Evolutionary conservation across 2,329 filamentous ascomycete species (phyloP).

Genomic region (Cordyceps cateniannulata): DNA sequence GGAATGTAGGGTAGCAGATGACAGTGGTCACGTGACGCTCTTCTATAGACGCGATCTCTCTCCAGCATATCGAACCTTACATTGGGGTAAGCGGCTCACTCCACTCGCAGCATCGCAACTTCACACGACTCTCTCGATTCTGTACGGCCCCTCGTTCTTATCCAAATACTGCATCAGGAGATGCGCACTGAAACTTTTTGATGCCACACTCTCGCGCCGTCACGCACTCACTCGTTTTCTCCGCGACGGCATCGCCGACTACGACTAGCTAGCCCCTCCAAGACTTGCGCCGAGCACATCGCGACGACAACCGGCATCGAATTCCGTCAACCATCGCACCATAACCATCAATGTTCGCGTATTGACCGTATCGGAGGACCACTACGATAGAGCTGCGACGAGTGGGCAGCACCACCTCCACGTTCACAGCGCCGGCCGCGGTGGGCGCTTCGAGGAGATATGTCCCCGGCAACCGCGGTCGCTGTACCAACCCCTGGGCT

Average conservation of each 20-base stretch:
- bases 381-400: constrained; percentile 8
- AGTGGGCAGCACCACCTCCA: constrained; percentile 5
- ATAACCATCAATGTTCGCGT: constrained; percentile 10
- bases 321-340: neutral
- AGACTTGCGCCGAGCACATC: constrained; percentile 2
- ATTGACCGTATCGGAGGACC: neutral
- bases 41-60: neutral
- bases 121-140: constrained; percentile 6
- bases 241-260: constrained; percentile 5
- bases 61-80: constrained; percentile 5
- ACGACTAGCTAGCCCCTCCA: constrained; percentile 4
- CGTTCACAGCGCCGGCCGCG: constrained; percentile 11
- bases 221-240: neutral
- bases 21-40: constrained; percentile 2
- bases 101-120: constrained; percentile 13
- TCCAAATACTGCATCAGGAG: neutral
- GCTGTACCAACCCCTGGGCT: constrained; percentile 35
- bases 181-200: neutral
- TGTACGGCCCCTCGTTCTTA: neutral
- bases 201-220: neutral
- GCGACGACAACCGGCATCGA: constrained; percentile 8
- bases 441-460: constrained; percentile 28
- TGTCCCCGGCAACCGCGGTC: constrained; percentile 51
- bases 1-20: constrained; percentile 1
- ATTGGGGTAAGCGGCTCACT: constrained; percentile 13